Evolutionary conservation across 1,139 yeast genomes (phyloP).

Genomic region (Saccharomyces hybrid): DNA sequence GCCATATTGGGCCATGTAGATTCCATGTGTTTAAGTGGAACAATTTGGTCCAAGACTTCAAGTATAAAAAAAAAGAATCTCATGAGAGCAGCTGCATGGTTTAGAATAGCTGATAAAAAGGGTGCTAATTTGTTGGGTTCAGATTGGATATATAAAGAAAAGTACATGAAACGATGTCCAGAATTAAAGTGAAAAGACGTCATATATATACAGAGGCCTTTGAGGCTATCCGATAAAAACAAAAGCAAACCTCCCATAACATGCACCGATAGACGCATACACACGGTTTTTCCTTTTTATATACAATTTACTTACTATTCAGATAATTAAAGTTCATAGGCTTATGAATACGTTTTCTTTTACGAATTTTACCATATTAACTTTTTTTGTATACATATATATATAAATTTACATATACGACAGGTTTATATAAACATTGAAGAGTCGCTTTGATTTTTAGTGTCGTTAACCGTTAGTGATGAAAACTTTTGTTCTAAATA

Average conservation of each 20-base stretch:
- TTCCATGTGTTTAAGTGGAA: slow-evolving; percentile 67
- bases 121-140: slow-evolving; percentile 65
- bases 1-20: slow-evolving; percentile 64
- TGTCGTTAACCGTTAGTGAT: neutral
- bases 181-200: neutral
- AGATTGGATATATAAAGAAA: slow-evolving; percentile 72
- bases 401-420: neutral
- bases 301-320: neutral
- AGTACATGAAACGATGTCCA: slow-evolving; percentile 36
- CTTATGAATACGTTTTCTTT: neutral
- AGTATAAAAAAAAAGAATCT: slow-evolving; percentile 53
- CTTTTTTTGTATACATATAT: neutral
- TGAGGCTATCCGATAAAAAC: neutral
- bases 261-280: neutral
- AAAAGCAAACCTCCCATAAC: neutral
- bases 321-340: neutral
- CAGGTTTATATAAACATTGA: neutral
- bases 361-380: neutral
- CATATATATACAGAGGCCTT: neutral
- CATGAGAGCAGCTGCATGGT: slow-evolving; percentile 62
- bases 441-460: neutral
- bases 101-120: slow-evolving; percentile 55
- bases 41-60: slow-evolving; percentile 56
- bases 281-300: neutral
- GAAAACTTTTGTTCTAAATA: neutral